Base-by-base conservation (phyloP, 805 yeast species). In the Saccharomycopsis olivae region DNA sequence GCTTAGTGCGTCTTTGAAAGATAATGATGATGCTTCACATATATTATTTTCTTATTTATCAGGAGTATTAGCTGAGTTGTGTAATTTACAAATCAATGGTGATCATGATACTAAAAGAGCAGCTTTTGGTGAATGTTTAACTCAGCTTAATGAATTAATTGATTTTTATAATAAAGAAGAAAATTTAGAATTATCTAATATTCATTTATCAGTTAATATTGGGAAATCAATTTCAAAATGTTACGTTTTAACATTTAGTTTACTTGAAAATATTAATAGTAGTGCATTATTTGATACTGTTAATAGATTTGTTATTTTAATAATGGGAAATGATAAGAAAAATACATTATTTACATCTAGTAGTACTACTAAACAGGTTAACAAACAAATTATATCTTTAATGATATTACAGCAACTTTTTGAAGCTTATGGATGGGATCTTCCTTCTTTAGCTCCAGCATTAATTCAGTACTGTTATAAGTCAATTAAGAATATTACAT, bases 261-360 rank as follows among this genome's bases (percentile, higher is more conserved):
- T 44, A 15, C 27, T 38, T 9, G 16, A 27, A 2, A 8, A 16
- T 11, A 14, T 36, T 13, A 43, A 40, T 11, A 43, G 33, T 19
- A 37, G 41, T 28, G 24, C 44, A 14, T 35, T 57, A 24, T 57
- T 50, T 34, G 58, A 57, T 39, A 51, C 49, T 2, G 47, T 58
- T 15, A 55, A 55, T 41, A 52, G 51, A 34, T 50, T 56, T 36
- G 53, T 57, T n/a, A 44, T 52, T 13, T 46, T 49, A 6, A 47
- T 55, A 29, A 50, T 53, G 4, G 54, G 19, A 23, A 39, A 33
- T 21, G 48, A 45, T 31, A 45, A 55, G 29, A 44, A 43, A 28
- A 33, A 37, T 21, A 33, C 24, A 3, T 19, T 43, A 13, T 39
- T 37, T 19, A 29, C 36, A 5, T 18, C 35, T 11, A 17, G 30